Evolutionary conservation across 768 basidiomycete genomes (phyloP), one percentile per base, ranked within the genome.

Genomic region (Melanogaster broomeanus): DNA sequence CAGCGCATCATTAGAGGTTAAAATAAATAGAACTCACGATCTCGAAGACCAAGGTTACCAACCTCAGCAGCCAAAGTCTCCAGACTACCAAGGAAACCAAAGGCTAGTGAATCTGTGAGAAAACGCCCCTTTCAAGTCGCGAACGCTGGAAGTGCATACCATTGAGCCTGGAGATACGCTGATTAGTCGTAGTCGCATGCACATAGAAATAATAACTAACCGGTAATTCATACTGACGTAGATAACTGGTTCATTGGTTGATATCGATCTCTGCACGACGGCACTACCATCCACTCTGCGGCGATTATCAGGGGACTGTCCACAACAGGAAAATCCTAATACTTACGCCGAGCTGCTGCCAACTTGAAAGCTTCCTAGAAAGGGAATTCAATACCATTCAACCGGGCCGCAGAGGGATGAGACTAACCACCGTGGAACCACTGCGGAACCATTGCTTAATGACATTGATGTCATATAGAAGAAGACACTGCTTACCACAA

Each of bases 31-130:
- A 13, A 70, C 80, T 64, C 58, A 82, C 82, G 82, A 68, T 88
- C 85, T 50, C 78, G 79, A 21, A 89, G 68, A n/a, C 87, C 87
- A 19, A 86, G 70, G 60, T 88, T 88, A 1, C 79, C 81, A 8
- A 80, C 70, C 2, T 77, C 77, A 3, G 76, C 81, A 4, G 66
- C 72, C 42, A 74, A 77, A 1, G 82, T 74, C 67, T 84, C 80
- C 54, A 75, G 70, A 38, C 80, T 69, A 0, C 75, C 73, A 34
- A 83, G 52, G 63, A 83, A 84, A 3, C 82, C 81, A 45, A 81
- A 76, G 5, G 75, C 80, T 74, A 18, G 31, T 18, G 13, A 16
- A 5, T n/a, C 13, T 31, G n/a, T 33, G 12, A 16, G 1, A 42
- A 9, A 6, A 16, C 6, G 24, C 12, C 24, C 28, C 3, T 27